These are phyloP conservation scores for Orobanche coerulescens DNA, from an alignment of 257 asterid genomes.

Conservation along the genomic window DNA sequence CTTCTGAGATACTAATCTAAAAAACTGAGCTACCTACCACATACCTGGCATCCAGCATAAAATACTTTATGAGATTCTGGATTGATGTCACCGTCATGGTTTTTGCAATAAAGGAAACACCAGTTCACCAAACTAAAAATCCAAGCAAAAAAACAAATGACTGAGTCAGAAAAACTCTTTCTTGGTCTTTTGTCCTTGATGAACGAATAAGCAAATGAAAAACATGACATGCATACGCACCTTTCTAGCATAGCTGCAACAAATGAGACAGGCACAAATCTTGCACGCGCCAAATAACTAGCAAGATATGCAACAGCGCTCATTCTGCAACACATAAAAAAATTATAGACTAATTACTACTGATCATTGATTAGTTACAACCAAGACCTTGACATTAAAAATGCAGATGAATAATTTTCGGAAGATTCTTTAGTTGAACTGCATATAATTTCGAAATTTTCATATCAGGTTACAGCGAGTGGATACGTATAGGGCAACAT, in stretches of 20 bases:
- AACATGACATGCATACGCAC: constrained; percentile 28
- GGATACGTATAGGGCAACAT: background rate
- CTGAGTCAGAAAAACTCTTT: constrained; percentile 14
- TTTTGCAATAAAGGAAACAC: constrained; percentile 70
- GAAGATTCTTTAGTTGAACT: background rate
- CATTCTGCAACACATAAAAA: constrained; percentile 68
- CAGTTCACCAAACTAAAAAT: constrained; percentile 57
- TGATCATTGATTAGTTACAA: constrained; percentile 8
- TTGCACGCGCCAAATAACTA: constrained; percentile 85
- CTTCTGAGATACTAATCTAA: background rate
- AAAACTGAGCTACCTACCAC: constrained; percentile 7
- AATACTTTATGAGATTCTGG: constrained; percentile 69
- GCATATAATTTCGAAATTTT: background rate
- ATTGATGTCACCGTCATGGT: constrained; percentile 39
- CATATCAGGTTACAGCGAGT: background rate
- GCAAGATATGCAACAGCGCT: constrained; percentile 94
- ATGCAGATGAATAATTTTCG: background rate
- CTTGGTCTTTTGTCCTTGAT: background rate
- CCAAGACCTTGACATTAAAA: background rate
- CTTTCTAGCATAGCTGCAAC: constrained; percentile 60
- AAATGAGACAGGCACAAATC: constrained; percentile 45
- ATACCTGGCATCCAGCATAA: constrained; percentile 93
- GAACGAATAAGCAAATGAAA: constrained; percentile 8
- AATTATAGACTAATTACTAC: background rate
- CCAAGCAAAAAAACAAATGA: constrained; percentile 15